Evolutionary conservation across 1,139 yeast genomes (phyloP), one percentile per base, ranked within the genome.

Genomic region (Taphrina sp.): DNA sequence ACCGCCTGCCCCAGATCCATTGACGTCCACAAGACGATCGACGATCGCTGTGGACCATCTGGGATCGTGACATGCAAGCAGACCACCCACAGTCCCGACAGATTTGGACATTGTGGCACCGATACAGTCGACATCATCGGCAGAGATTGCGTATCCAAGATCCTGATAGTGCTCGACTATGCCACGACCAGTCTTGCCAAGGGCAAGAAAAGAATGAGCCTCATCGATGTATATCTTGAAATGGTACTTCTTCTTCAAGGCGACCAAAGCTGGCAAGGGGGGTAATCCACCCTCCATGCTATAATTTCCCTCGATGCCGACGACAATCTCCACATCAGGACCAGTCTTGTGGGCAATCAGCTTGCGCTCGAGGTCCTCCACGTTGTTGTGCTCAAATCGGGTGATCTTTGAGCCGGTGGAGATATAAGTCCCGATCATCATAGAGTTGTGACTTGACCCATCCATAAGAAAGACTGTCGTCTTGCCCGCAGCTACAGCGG

Each of bases 271-370:
- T 5, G 96, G 96, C 64, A 92, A 76, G 67, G 92, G 85, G 69
- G 89, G 82, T 80, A 89, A 76, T 61, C 95, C 89, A 64, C 98
- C 98, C 72, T 92, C 98, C 98, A 92, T 92, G 19, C 96, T 87
- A 69, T 86, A 92, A 62, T 92, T 76, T 52, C 98, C 98, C 74
- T 92, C 98, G 45, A 90, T 94, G 57, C 95, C 94, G 63, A 92
- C 80, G 62, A 92, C 71, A 61, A 92, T 90, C 71, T 92, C 44
- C n/a, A 33, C 29, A 8, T 39, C 33, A 3, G 46, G 20, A 20
- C 22, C n/a, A 22, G 17, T 38, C 12, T 19, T 16, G 22, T 29
- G 14, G 7, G 26, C 36, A 10, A 24, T 28, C 28, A 49, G 41
- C 35, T 49, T 49, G n/a, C n/a, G 24, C 16, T 38, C 54, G 5